phyloP scores from a whole-genome alignment of 352 stramenopile species.

The Phytophthora lateralis region DNA sequence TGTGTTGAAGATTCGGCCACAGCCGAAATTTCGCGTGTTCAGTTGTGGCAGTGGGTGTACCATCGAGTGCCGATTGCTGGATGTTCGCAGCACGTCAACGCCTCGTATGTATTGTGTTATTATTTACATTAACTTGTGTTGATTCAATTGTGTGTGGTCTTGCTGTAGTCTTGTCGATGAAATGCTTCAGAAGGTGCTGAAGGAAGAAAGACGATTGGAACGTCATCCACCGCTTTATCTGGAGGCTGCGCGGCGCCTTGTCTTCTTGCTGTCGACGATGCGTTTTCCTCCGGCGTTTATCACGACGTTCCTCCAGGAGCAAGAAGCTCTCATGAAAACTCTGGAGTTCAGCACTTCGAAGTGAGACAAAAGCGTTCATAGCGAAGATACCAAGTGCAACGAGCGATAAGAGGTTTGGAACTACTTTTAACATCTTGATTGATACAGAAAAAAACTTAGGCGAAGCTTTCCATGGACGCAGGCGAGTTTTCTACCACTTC shows the following conservation, averaged over 20 bases:
- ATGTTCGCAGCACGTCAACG: constrained; percentile 34
- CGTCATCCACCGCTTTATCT: constrained; percentile 38
- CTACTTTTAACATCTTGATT: constrained; percentile 33
- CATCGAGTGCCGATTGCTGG: constrained; percentile 55
- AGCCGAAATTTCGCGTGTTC: constrained; percentile 93
- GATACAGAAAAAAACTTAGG: constrained; percentile 34
- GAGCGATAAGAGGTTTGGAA: background rate
- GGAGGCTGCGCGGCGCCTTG: constrained; percentile 54
- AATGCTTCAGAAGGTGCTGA: constrained; percentile 46
- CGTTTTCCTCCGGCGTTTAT: constrained; percentile 63
- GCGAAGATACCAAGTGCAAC: background rate
- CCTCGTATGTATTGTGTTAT: constrained; percentile 31
- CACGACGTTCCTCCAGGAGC: constrained; percentile 74
- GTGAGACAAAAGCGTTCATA: background rate
- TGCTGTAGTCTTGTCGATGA: constrained; percentile 49
- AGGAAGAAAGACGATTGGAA: constrained; percentile 31
- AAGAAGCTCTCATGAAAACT: constrained; percentile 52
- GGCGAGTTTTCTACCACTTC: constrained; percentile 75
- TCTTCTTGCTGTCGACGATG: constrained; percentile 66
- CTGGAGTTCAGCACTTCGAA: constrained; percentile 23
- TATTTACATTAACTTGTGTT: no score
- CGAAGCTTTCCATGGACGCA: constrained; percentile 77
- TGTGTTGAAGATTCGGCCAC: constrained; percentile 95
- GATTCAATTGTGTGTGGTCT: constrained; percentile 4
- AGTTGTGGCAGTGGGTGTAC: constrained; percentile 91